Percentiles rank a stretch among this genome's conserved stretches.
Conservation (phyloP, 73 alveolate genomes). For the Paramecium primaurelia region DNA sequence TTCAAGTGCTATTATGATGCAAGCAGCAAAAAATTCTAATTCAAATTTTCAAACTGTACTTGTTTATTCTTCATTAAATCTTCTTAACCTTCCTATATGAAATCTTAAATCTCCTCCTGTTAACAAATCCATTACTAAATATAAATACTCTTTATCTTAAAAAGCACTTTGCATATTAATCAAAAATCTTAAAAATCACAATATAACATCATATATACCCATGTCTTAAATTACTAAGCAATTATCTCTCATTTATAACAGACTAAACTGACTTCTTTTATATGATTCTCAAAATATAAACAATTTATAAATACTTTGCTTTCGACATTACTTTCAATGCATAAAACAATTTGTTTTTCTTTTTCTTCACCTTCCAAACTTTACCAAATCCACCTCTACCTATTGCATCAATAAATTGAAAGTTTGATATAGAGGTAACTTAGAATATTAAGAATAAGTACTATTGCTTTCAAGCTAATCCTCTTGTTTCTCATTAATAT, state of each 20-base stretch:
- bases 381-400: slow-evolving; percentile 57
- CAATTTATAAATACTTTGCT: background rate
- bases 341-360: slow-evolving; percentile 64
- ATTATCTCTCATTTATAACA: slow-evolving; percentile 28
- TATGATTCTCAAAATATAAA: background rate
- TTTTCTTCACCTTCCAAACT: slow-evolving; percentile 84
- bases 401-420: slow-evolving; percentile 15
- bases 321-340: slow-evolving; percentile 86
- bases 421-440: background rate
- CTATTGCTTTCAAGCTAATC: background rate
- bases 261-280: background rate
- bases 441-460: background rate
- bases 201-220: background rate
- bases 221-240: background rate
- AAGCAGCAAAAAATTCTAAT: slow-evolving; percentile 56
- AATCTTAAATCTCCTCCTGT: slow-evolving; percentile 95
- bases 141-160: slow-evolving; percentile 88
- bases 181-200: background rate
- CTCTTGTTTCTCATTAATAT: background rate
- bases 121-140: slow-evolving; percentile 81
- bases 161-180: slow-evolving; percentile 86
- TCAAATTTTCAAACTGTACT: background rate
- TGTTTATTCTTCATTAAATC: slow-evolving; percentile 88
- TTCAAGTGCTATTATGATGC: slow-evolving; percentile 50
- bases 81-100: slow-evolving; percentile 79